Evolutionary conservation across 2,329 filamentous ascomycete genomes (phyloP).

Genomic region (Ceratocystis cubensis): DNA sequence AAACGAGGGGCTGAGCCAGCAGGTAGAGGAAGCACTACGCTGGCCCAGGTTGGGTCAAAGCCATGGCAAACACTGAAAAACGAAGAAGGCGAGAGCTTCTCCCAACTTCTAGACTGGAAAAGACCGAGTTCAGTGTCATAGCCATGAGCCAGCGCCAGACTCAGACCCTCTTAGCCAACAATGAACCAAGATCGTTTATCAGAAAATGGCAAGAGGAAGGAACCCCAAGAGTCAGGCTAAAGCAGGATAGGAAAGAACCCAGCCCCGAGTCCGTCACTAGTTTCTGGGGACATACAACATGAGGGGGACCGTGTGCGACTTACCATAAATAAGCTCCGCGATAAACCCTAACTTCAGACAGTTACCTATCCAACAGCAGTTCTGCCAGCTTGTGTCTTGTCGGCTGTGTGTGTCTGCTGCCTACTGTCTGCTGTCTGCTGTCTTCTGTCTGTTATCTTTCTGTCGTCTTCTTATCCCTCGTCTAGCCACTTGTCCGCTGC

Average conservation of each 20-base stretch:
- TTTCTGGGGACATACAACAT: background rate
- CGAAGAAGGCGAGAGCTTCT: background rate
- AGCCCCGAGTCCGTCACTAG: slow-evolving; percentile 1
- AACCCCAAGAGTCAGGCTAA: background rate
- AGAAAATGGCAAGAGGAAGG: background rate
- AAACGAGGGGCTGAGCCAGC: slow-evolving; percentile 1
- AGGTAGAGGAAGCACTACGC: background rate
- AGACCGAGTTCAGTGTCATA: background rate
- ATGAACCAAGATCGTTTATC: background rate
- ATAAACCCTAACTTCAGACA: background rate
- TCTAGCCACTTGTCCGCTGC: too few species aligned
- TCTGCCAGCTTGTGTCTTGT: background rate
- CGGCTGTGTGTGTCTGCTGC: background rate
- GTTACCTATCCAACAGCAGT: background rate
- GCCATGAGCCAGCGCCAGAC: background rate
- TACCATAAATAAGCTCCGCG: background rate
- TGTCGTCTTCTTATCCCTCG: too few species aligned
- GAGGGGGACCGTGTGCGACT: slow-evolving; percentile 5
- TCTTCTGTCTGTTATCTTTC: too few species aligned
- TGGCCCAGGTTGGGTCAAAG: background rate
- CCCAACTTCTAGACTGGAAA: background rate
- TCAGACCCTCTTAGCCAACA: background rate
- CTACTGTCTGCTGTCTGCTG: background rate
- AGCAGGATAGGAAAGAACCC: slow-evolving; percentile 3
- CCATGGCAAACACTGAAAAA: background rate